Base-by-base conservation (phyloP, 371 early-diverging fungal genomes). In the Syncephalastrum sp. region DNA sequence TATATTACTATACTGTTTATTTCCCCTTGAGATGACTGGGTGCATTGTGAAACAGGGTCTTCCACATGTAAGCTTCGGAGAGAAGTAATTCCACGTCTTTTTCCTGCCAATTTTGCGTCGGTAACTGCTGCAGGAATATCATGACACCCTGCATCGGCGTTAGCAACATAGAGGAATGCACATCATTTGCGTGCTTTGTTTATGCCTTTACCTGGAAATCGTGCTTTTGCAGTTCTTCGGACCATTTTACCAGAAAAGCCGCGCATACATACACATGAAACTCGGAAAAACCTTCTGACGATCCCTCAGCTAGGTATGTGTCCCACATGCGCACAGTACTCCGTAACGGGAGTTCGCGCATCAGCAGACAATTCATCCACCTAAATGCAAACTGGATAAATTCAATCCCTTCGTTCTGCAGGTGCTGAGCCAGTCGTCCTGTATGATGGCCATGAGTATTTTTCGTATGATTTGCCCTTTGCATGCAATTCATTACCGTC, bases 331-430 rank as follows among this genome's bases (percentile, higher is more conserved):
- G 90, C 33, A 98, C 89, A 12, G 88, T 94, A 57, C 83, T 84
- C 41, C 78, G 67, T 12, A 99, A 71, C 15, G 91, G 83, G 41
- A 99, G 72, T 72, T 99, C 99, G 43, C 99, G 85, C 92, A 98
- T 93, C 67, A 99, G 77, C 52, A 99, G 69, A 67, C 99, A 99
- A 70, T 98, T 99, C 90, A 99, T 96, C 99, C 99, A 99, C 43
- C 99, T 83, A 68, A 99, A 99, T 15, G 96, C 93, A 83, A 99
- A 97, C 69, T 98, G 98, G 50, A 99, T 93, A 67, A 97, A 96
- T 59, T 98, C 96, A 16, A 99, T 83, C 10, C 90, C 90, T 74
- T 97, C 90, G 2, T 81, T 70, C 50, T 89, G 85, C 29, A 99
- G 79, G 69, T 98, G 99, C 17, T 70, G 66, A 17, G 88, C 84